Evolutionary conservation across 2,329 filamentous ascomycete genomes (phyloP).

Genomic region (Epichloe coenophiala): DNA sequence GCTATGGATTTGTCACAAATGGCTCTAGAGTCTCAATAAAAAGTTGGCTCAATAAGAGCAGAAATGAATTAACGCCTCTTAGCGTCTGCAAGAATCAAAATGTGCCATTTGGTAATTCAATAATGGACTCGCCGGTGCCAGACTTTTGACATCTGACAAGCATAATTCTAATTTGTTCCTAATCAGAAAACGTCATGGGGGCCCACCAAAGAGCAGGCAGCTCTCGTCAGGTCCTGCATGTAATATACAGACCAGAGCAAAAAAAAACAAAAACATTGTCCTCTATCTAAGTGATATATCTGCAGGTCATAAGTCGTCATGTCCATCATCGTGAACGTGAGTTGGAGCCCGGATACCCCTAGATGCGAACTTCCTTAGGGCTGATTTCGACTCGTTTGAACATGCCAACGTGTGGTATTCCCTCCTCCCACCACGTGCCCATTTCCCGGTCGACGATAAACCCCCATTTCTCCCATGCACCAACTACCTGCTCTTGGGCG

Average conservation of each 20-base stretch:
- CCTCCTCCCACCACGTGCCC: constrained; percentile 72
- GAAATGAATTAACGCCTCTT: constrained; percentile 16
- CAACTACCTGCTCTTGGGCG: constrained; percentile 54
- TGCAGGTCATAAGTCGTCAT: background rate
- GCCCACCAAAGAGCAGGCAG: too few relatives aligned
- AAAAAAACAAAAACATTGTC: background rate
- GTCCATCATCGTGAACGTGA: background rate
- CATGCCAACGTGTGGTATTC: constrained; percentile 79
- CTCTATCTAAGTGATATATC: background rate
- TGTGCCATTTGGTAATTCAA: background rate
- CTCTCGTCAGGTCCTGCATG: too few relatives aligned
- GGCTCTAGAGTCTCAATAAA: constrained; percentile 32
- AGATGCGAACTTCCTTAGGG: constrained; percentile 14
- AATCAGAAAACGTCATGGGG: too few relatives aligned
- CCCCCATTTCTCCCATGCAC: constrained; percentile 56
- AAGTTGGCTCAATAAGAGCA: constrained; percentile 26
- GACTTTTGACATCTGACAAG: background rate
- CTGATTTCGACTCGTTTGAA: constrained; percentile 36
- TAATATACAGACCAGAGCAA: background rate
- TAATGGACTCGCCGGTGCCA: background rate
- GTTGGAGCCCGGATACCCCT: background rate
- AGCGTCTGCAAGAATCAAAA: background rate
- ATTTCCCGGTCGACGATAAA: constrained; percentile 61
- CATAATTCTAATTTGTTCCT: too few relatives aligned
- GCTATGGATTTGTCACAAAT: constrained; percentile 28